Conservation (phyloP, 176 grass and related monocot species). For the Hordeum vulgare region MorexV3_pseudomolecules_assembly NC_058518.1:293962665-293963164, state of each 20-base stretch:
- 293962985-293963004: conserved; percentile 66
- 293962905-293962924: conserved; percentile 63
- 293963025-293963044: conserved; percentile 14
- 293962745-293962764: neutral
- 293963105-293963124: conserved; percentile 5
- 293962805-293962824: conserved; percentile 66
- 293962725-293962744: neutral
- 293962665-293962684: neutral
- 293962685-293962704: conserved; percentile 14
- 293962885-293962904: conserved; percentile 71
- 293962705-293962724: neutral
- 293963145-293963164: neutral
- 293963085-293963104: neutral
- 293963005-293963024: conserved; percentile 53
- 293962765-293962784: neutral
- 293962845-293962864: conserved; percentile 38
- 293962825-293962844: conserved; percentile 45
- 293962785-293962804: neutral
- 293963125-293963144: neutral
- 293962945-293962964: conserved; percentile 79
- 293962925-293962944: conserved; percentile 65
- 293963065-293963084: conserved; percentile 62
- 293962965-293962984: conserved; percentile 89
- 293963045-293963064: conserved; percentile 14
- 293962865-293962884: conserved; percentile 73